Percentiles rank a stretch among this genome's conserved stretches.
Conservation (phyloP, 768 basidiomycete genomes). For the Candolleomyces aberdarensis region DNA sequence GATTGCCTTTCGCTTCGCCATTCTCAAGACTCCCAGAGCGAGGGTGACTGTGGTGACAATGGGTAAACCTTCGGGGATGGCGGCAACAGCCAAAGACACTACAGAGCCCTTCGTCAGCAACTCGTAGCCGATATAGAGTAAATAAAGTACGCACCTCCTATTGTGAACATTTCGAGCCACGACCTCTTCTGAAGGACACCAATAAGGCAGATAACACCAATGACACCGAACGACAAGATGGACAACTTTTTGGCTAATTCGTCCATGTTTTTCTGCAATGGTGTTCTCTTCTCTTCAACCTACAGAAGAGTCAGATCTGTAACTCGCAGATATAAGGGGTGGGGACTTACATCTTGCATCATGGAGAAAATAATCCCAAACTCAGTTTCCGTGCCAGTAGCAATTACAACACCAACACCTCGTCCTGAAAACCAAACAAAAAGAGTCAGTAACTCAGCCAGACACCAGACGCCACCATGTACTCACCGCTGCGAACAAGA, state of each 20-base stretch:
- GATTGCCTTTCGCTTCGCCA: constrained; percentile 94
- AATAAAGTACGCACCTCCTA: constrained; percentile 67
- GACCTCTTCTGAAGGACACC: constrained; percentile 81
- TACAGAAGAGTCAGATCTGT: constrained; percentile 10
- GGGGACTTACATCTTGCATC: constrained; percentile 83
- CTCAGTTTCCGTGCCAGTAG: constrained; percentile 82
- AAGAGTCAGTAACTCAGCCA: not conserved
- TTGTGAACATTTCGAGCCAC: constrained; percentile 99
- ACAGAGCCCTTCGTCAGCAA: constrained; percentile 7
- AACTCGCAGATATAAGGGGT: not conserved
- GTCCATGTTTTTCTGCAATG: constrained; percentile 92
- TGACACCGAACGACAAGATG: constrained; percentile 87
- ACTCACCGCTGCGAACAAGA: constrained; percentile 79
- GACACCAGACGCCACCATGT: constrained; percentile 6
- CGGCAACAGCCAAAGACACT: constrained; percentile 98
- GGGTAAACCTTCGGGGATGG: constrained; percentile 94
- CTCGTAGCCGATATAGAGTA: not conserved
- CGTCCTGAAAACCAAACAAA: constrained; percentile 44
- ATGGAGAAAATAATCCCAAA: constrained; percentile 96
- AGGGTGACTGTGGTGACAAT: constrained; percentile 98
- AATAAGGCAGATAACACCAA: constrained; percentile 89
- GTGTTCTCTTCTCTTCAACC: constrained; percentile 87
- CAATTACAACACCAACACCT: constrained; percentile 85
- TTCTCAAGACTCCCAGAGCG: constrained; percentile 88
- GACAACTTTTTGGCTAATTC: constrained; percentile 93